These are phyloP conservation scores for Adansonia rubrostipa DNA, from an alignment of 441 rosid species.

Conservation along the genomic window DNA sequence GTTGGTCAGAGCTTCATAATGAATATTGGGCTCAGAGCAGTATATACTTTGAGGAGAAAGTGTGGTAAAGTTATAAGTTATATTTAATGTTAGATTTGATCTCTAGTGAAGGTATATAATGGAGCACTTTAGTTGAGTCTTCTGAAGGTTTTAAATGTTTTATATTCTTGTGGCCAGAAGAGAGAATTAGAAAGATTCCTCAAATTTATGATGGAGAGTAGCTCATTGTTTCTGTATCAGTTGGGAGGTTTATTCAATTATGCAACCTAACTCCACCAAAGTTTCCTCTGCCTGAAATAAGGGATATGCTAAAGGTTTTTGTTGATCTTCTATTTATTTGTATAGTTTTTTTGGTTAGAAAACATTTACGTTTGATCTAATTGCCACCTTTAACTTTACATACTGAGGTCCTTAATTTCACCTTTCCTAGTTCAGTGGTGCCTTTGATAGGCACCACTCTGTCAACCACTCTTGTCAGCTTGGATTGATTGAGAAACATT, in stretches of 20 bases:
- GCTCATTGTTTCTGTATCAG: neutral
- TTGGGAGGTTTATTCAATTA: neutral
- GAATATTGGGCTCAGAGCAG: neutral
- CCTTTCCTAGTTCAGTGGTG: conserved; percentile 9
- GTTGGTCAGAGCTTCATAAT: neutral
- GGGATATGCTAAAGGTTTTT: neutral
- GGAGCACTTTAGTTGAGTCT: neutral
- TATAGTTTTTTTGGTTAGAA: neutral
- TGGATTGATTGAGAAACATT: neutral
- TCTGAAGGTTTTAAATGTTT: neutral
- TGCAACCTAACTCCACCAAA: neutral
- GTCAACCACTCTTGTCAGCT: neutral
- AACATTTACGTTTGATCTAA: neutral
- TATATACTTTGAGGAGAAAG: neutral
- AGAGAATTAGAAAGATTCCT: neutral
- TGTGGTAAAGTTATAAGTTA: neutral
- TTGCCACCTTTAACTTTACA: neutral
- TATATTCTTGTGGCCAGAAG: conserved; percentile 8
- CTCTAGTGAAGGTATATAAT: neutral
- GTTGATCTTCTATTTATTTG: neutral
- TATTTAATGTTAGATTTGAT: neutral
- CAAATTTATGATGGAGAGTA: neutral
- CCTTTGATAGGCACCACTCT: neutral
- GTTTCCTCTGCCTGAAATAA: neutral
- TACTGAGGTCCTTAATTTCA: neutral